Evolutionary conservation across 352 stramenopile species (phyloP).

Genomic region (Blastocystis sp.): DNA sequence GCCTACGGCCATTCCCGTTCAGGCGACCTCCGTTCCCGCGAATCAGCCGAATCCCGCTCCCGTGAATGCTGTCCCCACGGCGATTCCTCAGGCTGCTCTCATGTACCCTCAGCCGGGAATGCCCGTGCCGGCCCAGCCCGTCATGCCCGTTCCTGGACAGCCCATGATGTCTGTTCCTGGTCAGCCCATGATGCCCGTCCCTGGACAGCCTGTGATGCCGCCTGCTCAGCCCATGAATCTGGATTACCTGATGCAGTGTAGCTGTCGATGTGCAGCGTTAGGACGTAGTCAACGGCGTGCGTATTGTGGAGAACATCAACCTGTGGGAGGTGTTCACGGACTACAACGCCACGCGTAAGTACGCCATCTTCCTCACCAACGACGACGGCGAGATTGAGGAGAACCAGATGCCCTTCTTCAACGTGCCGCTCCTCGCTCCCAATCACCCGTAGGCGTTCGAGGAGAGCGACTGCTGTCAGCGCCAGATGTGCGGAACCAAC

Average conservation of each 20-base stretch:
- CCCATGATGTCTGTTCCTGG: neutral
- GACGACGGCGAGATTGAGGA: conserved; percentile 44
- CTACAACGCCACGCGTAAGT: conserved; percentile 13
- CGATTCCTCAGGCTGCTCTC: neutral
- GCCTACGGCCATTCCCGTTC: neutral
- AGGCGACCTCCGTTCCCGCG: neutral
- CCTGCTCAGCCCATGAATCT: neutral
- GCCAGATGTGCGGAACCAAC: conserved; percentile 46
- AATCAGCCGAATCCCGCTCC: neutral
- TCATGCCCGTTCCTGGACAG: neutral
- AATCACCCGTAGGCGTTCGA: conserved; percentile 39
- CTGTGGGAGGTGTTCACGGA: conserved; percentile 2
- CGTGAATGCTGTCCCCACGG: neutral
- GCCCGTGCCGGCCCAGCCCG: neutral
- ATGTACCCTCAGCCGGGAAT: neutral
- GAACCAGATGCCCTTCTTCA: conserved; percentile 54
- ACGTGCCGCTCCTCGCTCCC: neutral
- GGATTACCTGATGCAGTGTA: conserved; percentile 29
- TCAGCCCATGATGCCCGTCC: neutral
- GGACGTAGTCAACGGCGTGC: conserved; percentile 9
- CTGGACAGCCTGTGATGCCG: neutral
- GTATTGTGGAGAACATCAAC: conserved; percentile 43
- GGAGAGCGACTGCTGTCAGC: conserved; percentile 41
- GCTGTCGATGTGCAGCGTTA: neutral
- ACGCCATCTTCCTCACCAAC: conserved; percentile 49